These are phyloP conservation scores for Botrytis squamosa DNA, from an alignment of 2,329 filamentous ascomycete genomes.

Conservation along the genomic window DNA sequence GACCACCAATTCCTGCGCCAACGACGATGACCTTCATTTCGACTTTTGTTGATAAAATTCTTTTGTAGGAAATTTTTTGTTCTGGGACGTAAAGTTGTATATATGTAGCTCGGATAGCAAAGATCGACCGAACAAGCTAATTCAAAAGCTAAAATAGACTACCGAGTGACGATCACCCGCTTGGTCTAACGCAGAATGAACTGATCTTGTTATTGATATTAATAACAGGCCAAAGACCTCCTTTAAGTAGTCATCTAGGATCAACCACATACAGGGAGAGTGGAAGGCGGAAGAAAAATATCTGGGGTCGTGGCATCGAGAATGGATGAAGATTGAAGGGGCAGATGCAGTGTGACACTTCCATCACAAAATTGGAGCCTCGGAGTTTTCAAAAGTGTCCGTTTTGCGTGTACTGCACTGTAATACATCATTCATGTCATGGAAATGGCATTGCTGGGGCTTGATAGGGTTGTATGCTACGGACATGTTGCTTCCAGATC, in stretches of 20 bases:
- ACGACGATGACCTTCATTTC: slow-evolving; percentile 28
- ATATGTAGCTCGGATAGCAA: not conserved
- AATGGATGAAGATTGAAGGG: not conserved
- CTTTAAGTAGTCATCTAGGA: not conserved
- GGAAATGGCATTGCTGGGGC: no score
- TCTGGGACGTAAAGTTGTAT: no score
- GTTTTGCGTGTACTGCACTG: not conserved
- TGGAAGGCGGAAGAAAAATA: not conserved
- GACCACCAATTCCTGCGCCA: slow-evolving; percentile 51
- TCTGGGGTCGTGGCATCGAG: not conserved
- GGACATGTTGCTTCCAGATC: not conserved
- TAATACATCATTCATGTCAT: not conserved
- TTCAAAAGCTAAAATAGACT: not conserved
- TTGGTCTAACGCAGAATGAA: not conserved
- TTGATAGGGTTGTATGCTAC: not conserved
- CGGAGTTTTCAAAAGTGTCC: not conserved
- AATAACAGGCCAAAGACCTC: no score
- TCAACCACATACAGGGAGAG: not conserved
- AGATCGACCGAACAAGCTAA: not conserved
- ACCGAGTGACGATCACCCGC: not conserved
- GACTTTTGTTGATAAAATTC: not conserved
- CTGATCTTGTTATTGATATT: not conserved
- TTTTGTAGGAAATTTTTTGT: no score
- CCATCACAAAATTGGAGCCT: not conserved
- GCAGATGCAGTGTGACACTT: not conserved